Base-by-base conservation (phyloP, 2,329 filamentous ascomycete genomes). In the Coniochaeta sp. region DNA sequence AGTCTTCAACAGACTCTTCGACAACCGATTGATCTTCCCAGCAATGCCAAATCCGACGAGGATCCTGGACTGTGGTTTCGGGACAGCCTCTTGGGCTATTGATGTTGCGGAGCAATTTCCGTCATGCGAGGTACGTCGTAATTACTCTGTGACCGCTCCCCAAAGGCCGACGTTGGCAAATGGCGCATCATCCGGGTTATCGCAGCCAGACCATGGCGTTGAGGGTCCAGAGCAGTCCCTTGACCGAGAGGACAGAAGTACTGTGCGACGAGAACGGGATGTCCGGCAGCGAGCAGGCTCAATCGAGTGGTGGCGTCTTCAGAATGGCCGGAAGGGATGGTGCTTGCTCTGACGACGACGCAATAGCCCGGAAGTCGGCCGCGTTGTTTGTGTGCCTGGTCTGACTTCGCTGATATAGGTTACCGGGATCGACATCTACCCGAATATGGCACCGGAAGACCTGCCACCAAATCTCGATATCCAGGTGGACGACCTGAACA, bases 1-100 rank as follows among this genome's bases (percentile, higher is more conserved):
- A 40, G 75, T 87, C 18, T 77, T 89, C 56, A 76, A 72, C 55
- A 75, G 69, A 57, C 71, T 86, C 50, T 89, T 90, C 63, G 83
- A 89, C 56, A 71, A 78, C 53, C 76, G 82, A 57, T 71, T 87
- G 24, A 78, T 90, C 60, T 88, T 90, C 55, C 85, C 86, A n/a
- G 83, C 83, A 6, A 70, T 89, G 48, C 67, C 65, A 42, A 70
- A 73, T 26, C 77, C 79, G 22, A 70, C 71, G 58, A 78, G 77
- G 60, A 76, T 90, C 38, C 73, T 91, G 26, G 87, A 91, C 53
- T 89, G 85, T 59, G 87, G 87, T 0, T 87, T 82, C 65, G 87
- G 87, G 35, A 76, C 82, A n/a, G 86, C 77, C 35, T 74, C 81
- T 47, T 91, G 87, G 87, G 85, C 86, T 20, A 69, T 80, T 30